Evolutionary conservation across 257 asterid species (phyloP).

Genomic region (Phtheirospermum japonicum): DNA sequence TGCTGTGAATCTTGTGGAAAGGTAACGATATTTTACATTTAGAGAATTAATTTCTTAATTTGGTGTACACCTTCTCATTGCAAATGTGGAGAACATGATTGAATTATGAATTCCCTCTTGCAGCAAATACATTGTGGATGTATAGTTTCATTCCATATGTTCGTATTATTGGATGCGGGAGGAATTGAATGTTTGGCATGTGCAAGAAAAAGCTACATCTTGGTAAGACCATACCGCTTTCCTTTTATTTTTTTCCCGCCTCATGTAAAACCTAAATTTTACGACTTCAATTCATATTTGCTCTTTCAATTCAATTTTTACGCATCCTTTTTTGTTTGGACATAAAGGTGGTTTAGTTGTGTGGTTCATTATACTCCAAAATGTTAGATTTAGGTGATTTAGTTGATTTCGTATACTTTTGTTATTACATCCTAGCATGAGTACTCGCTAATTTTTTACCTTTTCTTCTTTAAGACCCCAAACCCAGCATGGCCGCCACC

Average conservation of each 20-base stretch:
- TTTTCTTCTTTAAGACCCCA: slow-evolving; percentile 61
- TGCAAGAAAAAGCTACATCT: slow-evolving; percentile 81
- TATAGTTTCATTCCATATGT: slow-evolving; percentile 96
- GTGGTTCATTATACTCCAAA: no score
- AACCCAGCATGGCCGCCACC: slow-evolving; percentile 99
- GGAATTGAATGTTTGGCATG: slow-evolving; percentile 96
- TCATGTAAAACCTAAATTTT: background rate
- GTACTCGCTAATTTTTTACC: slow-evolving; percentile 13
- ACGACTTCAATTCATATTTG: background rate
- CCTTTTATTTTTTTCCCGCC: slow-evolving; percentile 9
- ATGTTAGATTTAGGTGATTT: slow-evolving; percentile 7
- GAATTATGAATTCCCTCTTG: slow-evolving; percentile 35
- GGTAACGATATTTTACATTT: slow-evolving; percentile 44
- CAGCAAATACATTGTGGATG: slow-evolving; percentile 99
- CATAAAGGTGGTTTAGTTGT: slow-evolving; percentile 5
- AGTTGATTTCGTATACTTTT: slow-evolving; percentile 11
- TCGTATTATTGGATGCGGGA: slow-evolving; percentile 97
- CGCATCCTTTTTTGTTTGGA: slow-evolving; percentile 6
- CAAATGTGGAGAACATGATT: slow-evolving; percentile 5
- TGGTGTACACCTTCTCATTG: slow-evolving; percentile 7
- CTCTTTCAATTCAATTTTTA: background rate
- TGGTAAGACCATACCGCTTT: slow-evolving; percentile 52
- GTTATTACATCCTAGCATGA: slow-evolving; percentile 8
- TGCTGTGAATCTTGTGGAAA: slow-evolving; percentile 98
- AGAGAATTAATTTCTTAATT: slow-evolving; percentile 21